Evolutionary conservation across 108 stramenopile species (phyloP).

Genomic region (Cylindrotheca closterium): DNA sequence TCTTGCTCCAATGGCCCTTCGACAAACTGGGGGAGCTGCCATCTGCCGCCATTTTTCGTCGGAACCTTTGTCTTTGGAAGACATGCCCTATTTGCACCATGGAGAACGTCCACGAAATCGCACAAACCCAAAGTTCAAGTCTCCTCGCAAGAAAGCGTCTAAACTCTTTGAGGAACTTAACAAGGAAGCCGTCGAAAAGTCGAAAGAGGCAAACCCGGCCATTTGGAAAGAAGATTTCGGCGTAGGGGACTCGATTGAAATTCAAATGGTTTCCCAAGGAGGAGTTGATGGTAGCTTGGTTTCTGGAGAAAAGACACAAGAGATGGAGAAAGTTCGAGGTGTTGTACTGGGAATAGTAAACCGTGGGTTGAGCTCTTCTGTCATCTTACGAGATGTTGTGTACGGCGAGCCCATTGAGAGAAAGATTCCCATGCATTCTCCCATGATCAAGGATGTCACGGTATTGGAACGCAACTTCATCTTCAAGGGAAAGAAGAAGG

Average conservation of each 20-base stretch:
- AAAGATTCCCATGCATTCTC: slow-evolving; percentile 73
- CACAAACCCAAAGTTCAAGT: slow-evolving; percentile 69
- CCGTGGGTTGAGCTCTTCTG: slow-evolving; percentile 58
- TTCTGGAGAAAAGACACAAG: slow-evolving; percentile 48
- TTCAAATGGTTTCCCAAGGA: slow-evolving; percentile 60
- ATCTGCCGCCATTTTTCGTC: slow-evolving; percentile 9
- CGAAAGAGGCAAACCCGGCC: slow-evolving; percentile 49
- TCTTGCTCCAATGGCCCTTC: neutral
- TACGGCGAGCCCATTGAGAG: slow-evolving; percentile 77
- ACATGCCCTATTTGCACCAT: slow-evolving; percentile 49
- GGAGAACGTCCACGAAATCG: slow-evolving; percentile 41
- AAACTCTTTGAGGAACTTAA: slow-evolving; percentile 64
- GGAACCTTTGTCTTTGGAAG: slow-evolving; percentile 18
- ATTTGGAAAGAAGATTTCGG: slow-evolving; percentile 55
- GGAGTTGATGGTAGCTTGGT: slow-evolving; percentile 41
- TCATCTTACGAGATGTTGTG: slow-evolving; percentile 76
- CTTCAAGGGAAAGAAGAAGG: slow-evolving; percentile 86
- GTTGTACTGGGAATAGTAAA: slow-evolving; percentile 74
- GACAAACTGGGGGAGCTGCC: neutral
- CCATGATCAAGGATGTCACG: slow-evolving; percentile 68
- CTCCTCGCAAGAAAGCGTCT: slow-evolving; percentile 76
- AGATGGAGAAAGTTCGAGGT: slow-evolving; percentile 67
- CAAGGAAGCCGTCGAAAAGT: slow-evolving; percentile 48
- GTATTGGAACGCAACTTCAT: slow-evolving; percentile 86
- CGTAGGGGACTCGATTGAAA: slow-evolving; percentile 82